Evolutionary conservation across 306 rosid genomes (phyloP), one percentile per base, ranked within the genome.

Genomic region (Mucuna pruriens): DNA sequence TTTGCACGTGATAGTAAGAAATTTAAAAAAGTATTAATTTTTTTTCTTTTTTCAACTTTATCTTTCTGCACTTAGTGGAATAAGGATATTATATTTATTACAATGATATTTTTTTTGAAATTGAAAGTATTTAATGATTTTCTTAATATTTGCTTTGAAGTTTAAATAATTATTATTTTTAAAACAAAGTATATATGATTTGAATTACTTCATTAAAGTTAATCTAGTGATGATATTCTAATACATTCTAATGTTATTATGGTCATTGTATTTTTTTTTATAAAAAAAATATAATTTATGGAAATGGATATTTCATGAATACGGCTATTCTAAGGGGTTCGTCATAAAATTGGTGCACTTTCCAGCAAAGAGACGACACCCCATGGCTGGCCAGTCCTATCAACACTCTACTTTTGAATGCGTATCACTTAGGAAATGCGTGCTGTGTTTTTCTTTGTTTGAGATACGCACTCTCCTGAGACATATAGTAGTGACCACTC

Each of bases 401-500:
- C 82, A 15, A 36, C 4, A 48, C 81, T n/a, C 7, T 80, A 49
- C 75, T 69, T 75, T 68, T 75, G 71, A 69, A 48, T 57, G 52
- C 55, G 44, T 22, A 80, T 80, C 74, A 33, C 61, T 77, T 60
- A 34, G 31, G 65, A 82, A 60, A 40, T 36, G 31, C 71, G 17
- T 13, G 60, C n/a, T 52, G 10, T 73, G 74, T 22, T 38, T 71
- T 74, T 49, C 26, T 57, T 54, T 52, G 65, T 78, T 78, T 31
- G 34, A 62, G 69, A 71, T 46, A 45, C 52, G 39, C 74, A 36
- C 46, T 74, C 22, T 6, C 9, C 49, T 20, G 0, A 75, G 87
- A 85, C 85, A 80, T 70, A 71, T 63, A 6, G 33, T 77, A 85
- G 85, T 85, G 85, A 81, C 80, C 83, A 36, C 61, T 85, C 83